These are phyloP conservation scores for Fomitopsis palustris DNA, from an alignment of 1,284 basidiomycete genomes.

Conservation along the genomic window DNA sequence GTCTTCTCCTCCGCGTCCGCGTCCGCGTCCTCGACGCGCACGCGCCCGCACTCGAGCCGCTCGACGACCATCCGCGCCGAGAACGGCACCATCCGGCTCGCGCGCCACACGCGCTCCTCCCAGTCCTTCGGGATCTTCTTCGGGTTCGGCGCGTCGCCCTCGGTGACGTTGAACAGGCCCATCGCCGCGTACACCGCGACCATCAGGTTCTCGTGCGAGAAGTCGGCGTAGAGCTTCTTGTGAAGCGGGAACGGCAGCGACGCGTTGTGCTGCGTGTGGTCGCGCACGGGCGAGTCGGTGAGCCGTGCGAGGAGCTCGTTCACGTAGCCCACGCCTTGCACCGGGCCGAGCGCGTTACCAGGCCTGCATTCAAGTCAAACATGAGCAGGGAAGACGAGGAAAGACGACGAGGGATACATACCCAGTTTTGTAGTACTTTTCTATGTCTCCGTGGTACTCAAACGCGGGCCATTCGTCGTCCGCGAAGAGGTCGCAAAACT, in stretches of 20 bases:
- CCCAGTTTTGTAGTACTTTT: conserved; percentile 78
- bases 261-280: conserved; percentile 72
- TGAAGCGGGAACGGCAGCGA: conserved; percentile 81
- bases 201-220: conserved; percentile 82
- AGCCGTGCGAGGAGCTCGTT: conserved; percentile 82
- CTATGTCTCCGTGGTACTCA: conserved; percentile 72
- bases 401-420: conserved; percentile 29
- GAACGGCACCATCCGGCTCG: conserved; percentile 62
- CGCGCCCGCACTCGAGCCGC: conserved; percentile 42
- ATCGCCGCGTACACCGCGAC: conserved; percentile 70
- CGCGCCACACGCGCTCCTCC: conserved; percentile 47
- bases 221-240: conserved; percentile 66
- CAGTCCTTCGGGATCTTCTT: conserved; percentile 24
- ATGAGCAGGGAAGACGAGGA: neutral
- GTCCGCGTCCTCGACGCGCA: neutral
- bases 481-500: conserved; percentile 70
- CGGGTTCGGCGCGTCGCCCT: conserved; percentile 36
- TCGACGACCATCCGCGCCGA: conserved; percentile 62
- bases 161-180: conserved; percentile 57
- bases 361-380: conserved; percentile 40
- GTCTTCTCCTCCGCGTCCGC: conserved; percentile 16
- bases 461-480: conserved; percentile 60
- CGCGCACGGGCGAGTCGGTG: conserved; percentile 52
- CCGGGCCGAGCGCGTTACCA: conserved; percentile 60
- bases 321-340: conserved; percentile 79